Percentiles rank a stretch among this genome's conserved stretches.
Evolutionary conservation across 2,329 filamentous ascomycete species (phyloP).

Genomic region (Aspergillus ruber): DNA sequence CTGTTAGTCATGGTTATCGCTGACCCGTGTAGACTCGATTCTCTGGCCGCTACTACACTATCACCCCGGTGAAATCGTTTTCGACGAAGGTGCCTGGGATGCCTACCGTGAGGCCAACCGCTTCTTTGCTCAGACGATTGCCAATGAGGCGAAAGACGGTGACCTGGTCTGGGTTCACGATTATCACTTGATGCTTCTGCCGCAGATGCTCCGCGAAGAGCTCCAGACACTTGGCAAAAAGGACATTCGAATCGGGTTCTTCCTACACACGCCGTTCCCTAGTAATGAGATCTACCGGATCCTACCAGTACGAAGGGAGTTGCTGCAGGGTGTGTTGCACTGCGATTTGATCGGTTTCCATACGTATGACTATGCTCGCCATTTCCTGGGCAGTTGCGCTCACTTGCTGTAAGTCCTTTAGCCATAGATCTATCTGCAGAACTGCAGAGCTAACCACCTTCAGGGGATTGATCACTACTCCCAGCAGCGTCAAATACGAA

Average conservation of each 20-base stretch:
- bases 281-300: conserved; percentile 94
- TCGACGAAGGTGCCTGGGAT: conserved; percentile 85
- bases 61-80: conserved; percentile 92
- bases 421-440: conserved; percentile 6
- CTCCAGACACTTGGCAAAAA: conserved; percentile 63
- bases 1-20: not conserved
- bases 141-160: conserved; percentile 77
- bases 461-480: conserved; percentile 57
- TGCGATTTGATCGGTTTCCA: conserved; percentile 94
- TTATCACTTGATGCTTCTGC: conserved; percentile 92
- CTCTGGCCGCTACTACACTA: conserved; percentile 97
- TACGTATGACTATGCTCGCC: conserved; percentile 90
- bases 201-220: conserved; percentile 84
- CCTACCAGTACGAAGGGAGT: conserved; percentile 77
- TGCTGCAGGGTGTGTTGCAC: conserved; percentile 76
- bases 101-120: conserved; percentile 88
- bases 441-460: conserved; percentile 3
- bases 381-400: conserved; percentile 89
- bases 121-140: conserved; percentile 78
- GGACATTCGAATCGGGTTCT: conserved; percentile 94
- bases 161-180: conserved; percentile 95
- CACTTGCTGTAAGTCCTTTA: conserved; percentile 61
- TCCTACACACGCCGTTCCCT: conserved; percentile 90
- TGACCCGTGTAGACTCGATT: conserved; percentile 63
- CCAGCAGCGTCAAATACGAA: conserved; percentile 82